Conservation (phyloP, 805 yeast genomes). For the Teunomyces atbi region DNA sequence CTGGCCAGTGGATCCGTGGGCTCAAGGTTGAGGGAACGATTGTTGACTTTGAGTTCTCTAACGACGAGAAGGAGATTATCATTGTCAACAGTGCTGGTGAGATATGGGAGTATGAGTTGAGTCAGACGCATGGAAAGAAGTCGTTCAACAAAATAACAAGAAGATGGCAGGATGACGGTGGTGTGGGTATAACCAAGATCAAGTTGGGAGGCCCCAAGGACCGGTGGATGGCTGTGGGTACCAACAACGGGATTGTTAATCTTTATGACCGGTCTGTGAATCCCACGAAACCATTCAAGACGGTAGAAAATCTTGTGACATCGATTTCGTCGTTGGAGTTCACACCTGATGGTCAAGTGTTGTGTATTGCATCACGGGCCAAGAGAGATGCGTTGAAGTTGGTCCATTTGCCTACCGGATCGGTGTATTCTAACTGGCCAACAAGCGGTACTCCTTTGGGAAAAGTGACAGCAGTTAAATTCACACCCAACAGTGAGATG, state of each 20-base stretch:
- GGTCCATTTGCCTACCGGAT: constrained; percentile 83
- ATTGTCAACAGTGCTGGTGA: constrained; percentile 79
- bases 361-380: constrained; percentile 82
- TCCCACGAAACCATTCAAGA: constrained; percentile 50
- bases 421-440: constrained; percentile 94
- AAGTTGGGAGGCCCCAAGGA: constrained; percentile 67
- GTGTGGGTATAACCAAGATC: constrained; percentile 77
- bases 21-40: constrained; percentile 87
- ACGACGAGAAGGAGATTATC: constrained; percentile 43
- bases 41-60: constrained; percentile 73
- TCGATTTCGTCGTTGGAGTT: constrained; percentile 72
- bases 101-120: constrained; percentile 73
- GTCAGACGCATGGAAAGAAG: constrained; percentile 6
- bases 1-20: constrained; percentile 85
- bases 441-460: constrained; percentile 96
- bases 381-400: constrained; percentile 82
- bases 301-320: constrained; percentile 78
- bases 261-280: constrained; percentile 61
- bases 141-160: constrained; percentile 44
- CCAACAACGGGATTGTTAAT: constrained; percentile 84
- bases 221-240: constrained; percentile 87
- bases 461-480: constrained; percentile 76
- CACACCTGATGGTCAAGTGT: constrained; percentile 83
- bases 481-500: constrained; percentile 80
- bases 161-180: constrained; percentile 85